Evolutionary conservation across 495 filamentous ascomycete genomes (phyloP), one percentile per base, ranked within the genome.

Genomic region (Cercophora scortea): DNA sequence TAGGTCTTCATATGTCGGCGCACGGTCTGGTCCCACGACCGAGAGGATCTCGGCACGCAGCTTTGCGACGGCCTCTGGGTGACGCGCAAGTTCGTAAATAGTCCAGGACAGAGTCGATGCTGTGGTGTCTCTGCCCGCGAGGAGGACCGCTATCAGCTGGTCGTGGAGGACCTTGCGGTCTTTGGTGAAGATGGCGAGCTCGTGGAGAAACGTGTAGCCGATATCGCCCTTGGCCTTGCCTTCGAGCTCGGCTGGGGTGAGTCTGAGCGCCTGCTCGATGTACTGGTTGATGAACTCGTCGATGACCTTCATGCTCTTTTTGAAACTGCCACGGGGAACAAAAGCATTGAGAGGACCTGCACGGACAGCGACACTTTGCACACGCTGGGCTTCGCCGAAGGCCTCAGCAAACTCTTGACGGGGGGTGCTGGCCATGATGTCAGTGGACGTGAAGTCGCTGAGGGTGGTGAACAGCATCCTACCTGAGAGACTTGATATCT

Each of bases 191-290:
- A 76, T 71, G 18, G 86, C 86, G 0, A 95, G 78, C 6, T 83
- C 87, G 60, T 94, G 83, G 36, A 95, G 77, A 70, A 95, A 93
- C 45, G 85, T 90, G 63, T 91, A 90, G 39, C 75, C 79, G 38
- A 76, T 74, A 52, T 86, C 82, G 34, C 78, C 72, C 56, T 84
- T 86, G 49, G 79, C 79, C 61, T 80, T 79, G 45, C 59, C 60
- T 36, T 77, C 78, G 0, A 88, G 72, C 61, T 90, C 80, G 25
- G 72, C 75, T 6, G 74, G 73, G 34, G 73, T 78, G 41, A 94
- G 76, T 8, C 70, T 71, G 4, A 92, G 74, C 0, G 82, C 77
- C 3, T 74, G 70, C 35, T 86, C 75, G 59, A 93, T 89, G 68
- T 83, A 91, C 34, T 80, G 78, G 62, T 86, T 75, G 42, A 94